Evolutionary conservation across 768 basidiomycete genomes (phyloP).

Genomic region (Tulasnella sp.): DNA sequence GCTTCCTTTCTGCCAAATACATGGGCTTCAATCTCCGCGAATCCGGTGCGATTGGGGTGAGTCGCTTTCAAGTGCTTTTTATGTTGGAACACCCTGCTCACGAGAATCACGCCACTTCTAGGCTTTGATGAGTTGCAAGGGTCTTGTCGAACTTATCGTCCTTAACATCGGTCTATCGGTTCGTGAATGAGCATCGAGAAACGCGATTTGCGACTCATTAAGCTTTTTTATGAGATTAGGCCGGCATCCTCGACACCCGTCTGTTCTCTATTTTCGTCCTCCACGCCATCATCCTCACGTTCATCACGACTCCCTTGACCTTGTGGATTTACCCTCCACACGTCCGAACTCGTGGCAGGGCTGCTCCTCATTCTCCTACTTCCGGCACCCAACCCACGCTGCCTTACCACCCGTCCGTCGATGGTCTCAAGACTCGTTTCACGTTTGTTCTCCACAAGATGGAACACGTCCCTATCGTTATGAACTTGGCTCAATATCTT

Average conservation of each 20-base stretch:
- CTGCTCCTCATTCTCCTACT: background rate
- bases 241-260: slow-evolving; percentile 36
- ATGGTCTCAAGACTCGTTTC: slow-evolving; percentile 29
- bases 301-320: slow-evolving; percentile 78
- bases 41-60: slow-evolving; percentile 61
- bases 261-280: slow-evolving; percentile 89
- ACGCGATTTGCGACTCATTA: background rate
- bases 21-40: slow-evolving; percentile 70
- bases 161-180: slow-evolving; percentile 79
- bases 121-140: slow-evolving; percentile 84
- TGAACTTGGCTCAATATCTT: slow-evolving; percentile 39
- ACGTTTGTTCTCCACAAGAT: slow-evolving; percentile 37
- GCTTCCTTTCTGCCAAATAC: slow-evolving; percentile 48
- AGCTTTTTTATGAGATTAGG: slow-evolving; percentile 13
- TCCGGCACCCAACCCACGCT: background rate
- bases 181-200: slow-evolving; percentile 39
- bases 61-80: background rate
- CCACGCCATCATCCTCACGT: slow-evolving; percentile 65
- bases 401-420: slow-evolving; percentile 1
- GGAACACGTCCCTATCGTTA: slow-evolving; percentile 37
- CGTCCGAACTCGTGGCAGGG: slow-evolving; percentile 35
- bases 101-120: background rate
- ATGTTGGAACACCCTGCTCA: background rate
- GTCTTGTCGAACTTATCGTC: slow-evolving; percentile 80
- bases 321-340: slow-evolving; percentile 65